Base-by-base conservation (phyloP, 441 rosid species). In the Capsella rubella region DNA sequence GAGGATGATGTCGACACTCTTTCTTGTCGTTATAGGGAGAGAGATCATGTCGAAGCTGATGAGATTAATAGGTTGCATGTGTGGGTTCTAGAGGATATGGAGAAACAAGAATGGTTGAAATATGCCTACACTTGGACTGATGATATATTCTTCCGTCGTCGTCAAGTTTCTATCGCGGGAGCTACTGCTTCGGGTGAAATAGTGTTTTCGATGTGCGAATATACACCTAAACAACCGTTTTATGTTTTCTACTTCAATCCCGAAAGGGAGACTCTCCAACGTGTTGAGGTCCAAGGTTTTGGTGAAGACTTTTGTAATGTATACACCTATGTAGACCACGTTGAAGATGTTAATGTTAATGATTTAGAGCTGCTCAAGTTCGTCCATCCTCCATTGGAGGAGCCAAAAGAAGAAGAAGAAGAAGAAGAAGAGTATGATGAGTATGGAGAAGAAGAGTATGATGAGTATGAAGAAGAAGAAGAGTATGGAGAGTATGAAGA, bases 231-330 rank as follows among this genome's bases (percentile, higher is more conserved):
- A 4, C 14, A 51, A 51, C 56, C 56, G 56, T 51, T 51, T 27
- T 51, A 51, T 21, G 56, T 51, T 21, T 51, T 51, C 32, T 51
- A 25, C 8, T 49, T 49, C 54, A 49, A 49, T 49, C 54, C 28
- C 1, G 54, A 49, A 49, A 49, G 13, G 6, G 18, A 21, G 28
- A 49, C 11, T 18, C 54, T 49, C 28, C 54, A 18, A 49, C 27
- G 54, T 49, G 29, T 49, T 51, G 56, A 51, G 13, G 12, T 51
- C 32, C 31, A 51, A 51, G 32, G 56, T 25, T 25, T 51, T 51
- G 56, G 56, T 21, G 56, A 51, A 51, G 25, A 14, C 32, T 14
- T 27, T 51, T 51, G 56, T 1, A 51, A 10, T 6, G 3, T 27
- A 25, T 31, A 8, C 15, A 27, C 34, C n/a, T 52, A 27, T 52